These are phyloP conservation scores for Nemania sp. DNA, from an alignment of 2,329 filamentous ascomycete genomes.

Conservation along the genomic window DNA sequence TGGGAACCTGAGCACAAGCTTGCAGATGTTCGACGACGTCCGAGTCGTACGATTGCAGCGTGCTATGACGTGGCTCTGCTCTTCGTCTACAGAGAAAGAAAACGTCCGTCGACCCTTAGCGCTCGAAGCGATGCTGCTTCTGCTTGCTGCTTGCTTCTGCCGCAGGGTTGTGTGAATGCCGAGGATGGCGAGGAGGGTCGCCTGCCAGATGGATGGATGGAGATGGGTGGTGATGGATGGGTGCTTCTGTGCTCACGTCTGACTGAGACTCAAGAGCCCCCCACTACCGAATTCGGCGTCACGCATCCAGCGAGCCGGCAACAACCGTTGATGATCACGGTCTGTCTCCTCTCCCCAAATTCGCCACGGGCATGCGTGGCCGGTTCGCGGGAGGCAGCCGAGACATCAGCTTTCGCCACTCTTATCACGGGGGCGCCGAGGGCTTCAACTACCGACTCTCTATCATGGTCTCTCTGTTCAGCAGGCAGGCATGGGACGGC, in stretches of 20 bases:
- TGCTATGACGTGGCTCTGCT: conserved; percentile 22
- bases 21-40: conserved; percentile 2
- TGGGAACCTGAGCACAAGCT: conserved; percentile 13
- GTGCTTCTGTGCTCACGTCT: not conserved
- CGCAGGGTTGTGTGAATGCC: not conserved
- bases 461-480: conserved; percentile 1
- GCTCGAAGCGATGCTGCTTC: conserved; percentile 8
- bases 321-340: not conserved
- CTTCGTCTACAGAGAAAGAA: conserved; percentile 1
- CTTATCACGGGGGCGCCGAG: not conserved
- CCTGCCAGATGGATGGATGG: too few relatives aligned
- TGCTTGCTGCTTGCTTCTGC: too few relatives aligned
- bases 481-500: not conserved
- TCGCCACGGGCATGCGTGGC: conserved; percentile 9
- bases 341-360: not conserved
- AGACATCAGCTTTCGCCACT: conserved; percentile 16
- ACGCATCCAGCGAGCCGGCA: not conserved
- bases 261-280: not conserved
- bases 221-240: too few relatives aligned
- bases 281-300: conserved; percentile 2
- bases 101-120: not conserved
- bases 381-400: not conserved
- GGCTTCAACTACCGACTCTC: not conserved
- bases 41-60: conserved; percentile 17
- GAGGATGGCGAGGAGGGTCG: not conserved